These are phyloP conservation scores for Chaetomiaceae sp. DNA, from an alignment of 2,329 filamentous ascomycete species.

Conservation along the genomic window DNA sequence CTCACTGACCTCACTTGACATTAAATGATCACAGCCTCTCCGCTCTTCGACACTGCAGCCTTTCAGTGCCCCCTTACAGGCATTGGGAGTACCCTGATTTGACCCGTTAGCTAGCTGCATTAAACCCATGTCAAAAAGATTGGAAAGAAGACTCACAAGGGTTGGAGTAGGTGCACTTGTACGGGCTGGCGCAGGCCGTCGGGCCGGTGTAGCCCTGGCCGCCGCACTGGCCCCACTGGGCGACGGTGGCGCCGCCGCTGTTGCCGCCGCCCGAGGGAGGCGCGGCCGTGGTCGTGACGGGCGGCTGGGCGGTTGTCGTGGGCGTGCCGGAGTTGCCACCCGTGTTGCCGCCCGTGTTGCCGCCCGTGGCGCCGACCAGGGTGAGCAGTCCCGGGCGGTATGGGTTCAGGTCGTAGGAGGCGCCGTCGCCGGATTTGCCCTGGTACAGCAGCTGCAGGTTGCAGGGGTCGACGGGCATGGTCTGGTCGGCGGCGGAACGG, in stretches of 20 bases:
- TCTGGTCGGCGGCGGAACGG: slow-evolving; percentile 52
- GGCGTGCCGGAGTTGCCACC: neutral
- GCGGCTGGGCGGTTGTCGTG: neutral
- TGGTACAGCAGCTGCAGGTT: slow-evolving; percentile 61
- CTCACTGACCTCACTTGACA: too few species aligned
- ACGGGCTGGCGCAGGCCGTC: slow-evolving; percentile 17
- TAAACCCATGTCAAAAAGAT: too few species aligned
- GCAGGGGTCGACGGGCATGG: slow-evolving; percentile 56
- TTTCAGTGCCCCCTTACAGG: too few species aligned
- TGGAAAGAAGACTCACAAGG: slow-evolving; percentile 14
- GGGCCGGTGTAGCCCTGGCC: slow-evolving; percentile 23
- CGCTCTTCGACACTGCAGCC: too few species aligned
- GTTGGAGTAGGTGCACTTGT: slow-evolving; percentile 22
- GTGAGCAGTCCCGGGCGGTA: slow-evolving; percentile 49
- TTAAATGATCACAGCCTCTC: too few species aligned
- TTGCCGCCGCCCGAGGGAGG: too few species aligned
- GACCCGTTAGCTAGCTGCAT: too few species aligned
- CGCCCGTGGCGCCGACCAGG: slow-evolving; percentile 24
- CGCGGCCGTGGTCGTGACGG: neutral
- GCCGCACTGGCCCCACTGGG: slow-evolving; percentile 25
- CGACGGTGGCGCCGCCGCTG: neutral
- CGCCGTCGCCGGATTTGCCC: slow-evolving; percentile 39
- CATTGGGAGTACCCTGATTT: too few species aligned
- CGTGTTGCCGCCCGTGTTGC: neutral
- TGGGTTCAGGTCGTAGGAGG: slow-evolving; percentile 45